A percentile compares a stretch with the other conserved stretches of the same genome.
Evolutionary conservation across 768 basidiomycete genomes (phyloP).

Genomic region (Mycena amicta): DNA sequence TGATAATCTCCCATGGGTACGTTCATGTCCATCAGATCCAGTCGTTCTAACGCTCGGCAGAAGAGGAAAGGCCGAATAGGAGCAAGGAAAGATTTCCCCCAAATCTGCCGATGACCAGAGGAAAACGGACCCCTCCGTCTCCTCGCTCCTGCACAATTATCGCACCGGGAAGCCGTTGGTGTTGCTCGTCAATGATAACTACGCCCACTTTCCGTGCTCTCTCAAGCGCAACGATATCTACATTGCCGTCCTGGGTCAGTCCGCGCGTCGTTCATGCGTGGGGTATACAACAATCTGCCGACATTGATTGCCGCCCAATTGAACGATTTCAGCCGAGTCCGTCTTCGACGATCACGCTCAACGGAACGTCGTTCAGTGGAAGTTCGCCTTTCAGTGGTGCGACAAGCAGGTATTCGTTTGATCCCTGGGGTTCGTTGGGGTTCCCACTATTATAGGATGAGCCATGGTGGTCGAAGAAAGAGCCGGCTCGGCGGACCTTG

Average conservation of each 20-base stretch:
- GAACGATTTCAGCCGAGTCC: not conserved
- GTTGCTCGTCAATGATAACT: constrained; percentile 5
- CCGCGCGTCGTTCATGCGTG: constrained; percentile 4
- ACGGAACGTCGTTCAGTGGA: not conserved
- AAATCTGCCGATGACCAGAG: not conserved
- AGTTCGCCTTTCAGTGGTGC: constrained; percentile 14
- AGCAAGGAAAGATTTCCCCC: not conserved
- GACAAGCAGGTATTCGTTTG: not conserved
- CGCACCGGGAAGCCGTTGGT: not conserved
- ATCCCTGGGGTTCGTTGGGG: not conserved
- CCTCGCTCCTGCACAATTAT: constrained; percentile 1
- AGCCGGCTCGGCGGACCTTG: not conserved
- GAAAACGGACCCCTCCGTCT: not conserved
- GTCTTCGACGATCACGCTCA: not conserved
- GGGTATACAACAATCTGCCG: not conserved
- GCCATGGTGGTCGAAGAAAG: constrained; percentile 5
- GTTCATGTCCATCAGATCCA: too few relatives aligned
- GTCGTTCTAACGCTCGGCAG: too few relatives aligned
- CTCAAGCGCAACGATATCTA: not conserved
- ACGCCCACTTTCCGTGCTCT: not conserved
- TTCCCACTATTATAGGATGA: not conserved
- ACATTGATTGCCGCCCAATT: not conserved
- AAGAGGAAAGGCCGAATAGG: not conserved
- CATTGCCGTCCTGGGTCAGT: constrained; percentile 5
- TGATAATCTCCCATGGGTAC: constrained; percentile 13